Evolutionary conservation across 345 rosid species (phyloP), one percentile per base, ranked within the genome.

Genomic region (Gossypium stocksii): DNA sequence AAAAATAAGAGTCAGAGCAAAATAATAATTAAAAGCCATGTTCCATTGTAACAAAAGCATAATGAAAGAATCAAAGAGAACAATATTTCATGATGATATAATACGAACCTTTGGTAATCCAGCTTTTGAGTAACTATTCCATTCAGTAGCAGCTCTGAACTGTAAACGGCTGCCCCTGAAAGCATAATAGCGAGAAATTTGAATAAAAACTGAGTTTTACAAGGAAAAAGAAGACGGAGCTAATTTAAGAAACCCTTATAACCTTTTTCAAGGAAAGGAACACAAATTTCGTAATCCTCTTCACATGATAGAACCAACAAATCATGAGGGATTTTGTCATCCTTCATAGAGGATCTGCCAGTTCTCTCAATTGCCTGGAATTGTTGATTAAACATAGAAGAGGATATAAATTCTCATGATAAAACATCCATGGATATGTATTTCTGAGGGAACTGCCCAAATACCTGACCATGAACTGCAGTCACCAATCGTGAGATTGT

Each of bases 51-150:
- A 49, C 46, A 11, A 48, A 15, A 44, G 53, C 25, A 34, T 7
- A 65, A 41, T 43, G 19, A 65, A 53, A 54, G 15, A 38, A 20
- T 8, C 15, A 4, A 20, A 74, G 27, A 51, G 77, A 20, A 5
- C 22, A 11, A 38, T 64, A 13, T 53, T 14, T n/a, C 57, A 15
- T 9, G 3, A 45, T 16, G 64, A 59, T 52, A 27, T 27, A 29
- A 14, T 49, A 67, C 88, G 13, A 25, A 92, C 98, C 98, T 89
- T 80, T 86, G 95, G 71, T 83, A 86, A 70, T 94, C 98, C 64
- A 94, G 86, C 80, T 82, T 91, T 85, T 92, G 97, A 63, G 90
- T 87, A 57, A 94, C 93, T 74, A 94, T 92, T 61, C 98, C 97
- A 78, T 87, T 92, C 73, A 94, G 80, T 29, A 94, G 80, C 74